phyloP scores from a whole-genome alignment of 78 protist species.

The Trichosphaerium sp. region DNA sequence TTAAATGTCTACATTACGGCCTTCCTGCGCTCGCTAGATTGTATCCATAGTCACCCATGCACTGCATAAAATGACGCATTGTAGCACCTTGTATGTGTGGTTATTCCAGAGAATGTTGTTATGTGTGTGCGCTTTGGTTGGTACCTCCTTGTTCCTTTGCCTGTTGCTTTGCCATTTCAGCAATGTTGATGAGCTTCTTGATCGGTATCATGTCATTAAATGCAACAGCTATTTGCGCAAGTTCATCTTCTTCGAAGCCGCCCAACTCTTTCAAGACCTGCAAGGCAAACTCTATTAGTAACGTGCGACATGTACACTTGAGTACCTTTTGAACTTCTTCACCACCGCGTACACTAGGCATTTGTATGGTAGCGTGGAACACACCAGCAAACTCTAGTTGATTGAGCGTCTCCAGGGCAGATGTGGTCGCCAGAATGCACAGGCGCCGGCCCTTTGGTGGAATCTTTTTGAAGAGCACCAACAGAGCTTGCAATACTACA shows the following conservation, averaged over 20 bases:
- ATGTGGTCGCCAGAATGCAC: conserved; percentile 83
- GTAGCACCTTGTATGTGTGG: no score
- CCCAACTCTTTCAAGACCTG: conserved; percentile 9
- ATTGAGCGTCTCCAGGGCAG: conserved; percentile 13
- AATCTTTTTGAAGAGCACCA: conserved; percentile 55
- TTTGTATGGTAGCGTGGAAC: background rate
- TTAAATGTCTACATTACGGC: no score
- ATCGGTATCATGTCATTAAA: conserved; percentile 38
- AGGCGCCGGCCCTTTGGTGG: conserved; percentile 83
- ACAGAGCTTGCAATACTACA: conserved; percentile 79
- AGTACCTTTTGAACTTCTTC: conserved; percentile 20
- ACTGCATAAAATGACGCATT: no score
- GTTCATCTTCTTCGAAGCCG: conserved; percentile 16
- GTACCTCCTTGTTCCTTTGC: no score
- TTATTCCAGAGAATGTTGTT: no score
- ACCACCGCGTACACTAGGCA: conserved; percentile 20
- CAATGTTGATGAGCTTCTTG: conserved; percentile 67
- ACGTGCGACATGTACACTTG: conserved; percentile 24
- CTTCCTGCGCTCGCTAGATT: no score
- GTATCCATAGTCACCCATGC: no score
- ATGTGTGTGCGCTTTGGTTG: no score
- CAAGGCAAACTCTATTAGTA: background rate
- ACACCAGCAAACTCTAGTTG: conserved; percentile 52
- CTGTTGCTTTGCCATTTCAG: conserved; percentile 81
- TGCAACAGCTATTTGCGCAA: background rate